Conservation (phyloP, 1,284 basidiomycete species). For the Thecaphora thlaspeos region DNA sequence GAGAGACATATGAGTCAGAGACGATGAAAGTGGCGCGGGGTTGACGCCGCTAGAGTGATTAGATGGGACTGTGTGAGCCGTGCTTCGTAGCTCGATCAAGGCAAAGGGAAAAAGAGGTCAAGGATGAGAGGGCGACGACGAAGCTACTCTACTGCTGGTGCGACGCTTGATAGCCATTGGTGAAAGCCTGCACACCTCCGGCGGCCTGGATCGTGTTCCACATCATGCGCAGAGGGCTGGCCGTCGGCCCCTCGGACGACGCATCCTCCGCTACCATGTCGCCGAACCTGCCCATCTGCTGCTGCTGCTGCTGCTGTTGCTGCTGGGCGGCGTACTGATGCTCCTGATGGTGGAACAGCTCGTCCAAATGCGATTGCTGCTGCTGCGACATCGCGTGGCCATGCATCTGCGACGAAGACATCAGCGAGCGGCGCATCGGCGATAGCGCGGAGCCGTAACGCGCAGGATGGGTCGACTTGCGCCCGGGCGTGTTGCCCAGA, state of each 20-base stretch:
- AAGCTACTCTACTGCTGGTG: neutral
- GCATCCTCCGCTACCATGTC: constrained; percentile 11
- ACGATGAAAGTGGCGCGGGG: no score
- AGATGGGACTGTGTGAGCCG: no score
- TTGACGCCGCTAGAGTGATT: no score
- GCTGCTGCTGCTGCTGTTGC: constrained; percentile 9
- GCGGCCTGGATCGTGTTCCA: constrained; percentile 40
- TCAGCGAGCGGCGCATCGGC: neutral
- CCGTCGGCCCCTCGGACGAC: constrained; percentile 5
- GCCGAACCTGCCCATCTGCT: constrained; percentile 18
- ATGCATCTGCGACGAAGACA: neutral
- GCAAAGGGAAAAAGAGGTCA: neutral
- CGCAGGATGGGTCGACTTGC: no score
- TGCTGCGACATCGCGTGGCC: constrained; percentile 34
- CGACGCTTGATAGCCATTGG: constrained; percentile 1
- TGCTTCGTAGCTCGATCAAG: no score
- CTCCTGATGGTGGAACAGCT: neutral
- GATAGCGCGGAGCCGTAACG: neutral
- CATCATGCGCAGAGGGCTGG: constrained; percentile 22
- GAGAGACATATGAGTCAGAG: no score
- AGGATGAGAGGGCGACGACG: neutral
- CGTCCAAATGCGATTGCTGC: constrained; percentile 25
- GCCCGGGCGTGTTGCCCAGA: no score
- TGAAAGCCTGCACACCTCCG: constrained; percentile 34
- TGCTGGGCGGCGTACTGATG: constrained; percentile 1